Conservation (phyloP, 169 alveolate genomes). For the Plasmodium coatneyi region DNA sequence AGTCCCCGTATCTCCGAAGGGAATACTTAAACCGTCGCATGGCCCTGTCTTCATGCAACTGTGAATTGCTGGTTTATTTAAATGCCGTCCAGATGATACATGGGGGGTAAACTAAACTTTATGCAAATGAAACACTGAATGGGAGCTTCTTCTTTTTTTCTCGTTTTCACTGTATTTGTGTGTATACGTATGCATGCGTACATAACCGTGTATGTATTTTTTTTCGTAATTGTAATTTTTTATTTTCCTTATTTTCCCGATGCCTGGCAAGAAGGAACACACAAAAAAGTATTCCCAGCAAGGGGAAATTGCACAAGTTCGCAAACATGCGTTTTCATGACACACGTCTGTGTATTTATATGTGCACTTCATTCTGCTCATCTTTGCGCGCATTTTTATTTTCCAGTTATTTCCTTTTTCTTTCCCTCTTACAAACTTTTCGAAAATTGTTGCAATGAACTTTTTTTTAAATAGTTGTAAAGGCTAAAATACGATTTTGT, state of each 20-base stretch:
- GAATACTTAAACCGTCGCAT: neutral
- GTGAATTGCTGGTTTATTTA: neutral
- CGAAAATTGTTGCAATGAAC: neutral
- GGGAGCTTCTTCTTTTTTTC: neutral
- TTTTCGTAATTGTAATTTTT: neutral
- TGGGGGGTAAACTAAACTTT: neutral
- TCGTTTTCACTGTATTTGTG: neutral
- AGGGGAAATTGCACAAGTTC: neutral
- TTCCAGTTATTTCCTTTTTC: neutral
- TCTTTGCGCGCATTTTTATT: conserved; percentile 12
- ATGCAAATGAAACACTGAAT: neutral
- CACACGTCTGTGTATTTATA: neutral
- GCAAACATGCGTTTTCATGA: neutral
- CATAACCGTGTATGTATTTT: neutral
- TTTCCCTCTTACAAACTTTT: conserved; percentile 2
- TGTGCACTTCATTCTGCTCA: neutral
- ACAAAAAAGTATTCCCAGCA: neutral
- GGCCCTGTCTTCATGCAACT: neutral
- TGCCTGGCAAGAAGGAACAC: neutral
- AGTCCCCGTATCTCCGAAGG: neutral
- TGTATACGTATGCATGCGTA: conserved; percentile 4
- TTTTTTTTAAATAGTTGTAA: conserved; percentile 14
- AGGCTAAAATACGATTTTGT: neutral
- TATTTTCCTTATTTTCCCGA: conserved; percentile 6
- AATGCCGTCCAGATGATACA: neutral